Percentiles rank a stretch among this genome's conserved stretches.
These are phyloP conservation scores for Fusarium chaquense DNA, from an alignment of 2,329 filamentous ascomycete species.

Conservation along the genomic window DNA sequence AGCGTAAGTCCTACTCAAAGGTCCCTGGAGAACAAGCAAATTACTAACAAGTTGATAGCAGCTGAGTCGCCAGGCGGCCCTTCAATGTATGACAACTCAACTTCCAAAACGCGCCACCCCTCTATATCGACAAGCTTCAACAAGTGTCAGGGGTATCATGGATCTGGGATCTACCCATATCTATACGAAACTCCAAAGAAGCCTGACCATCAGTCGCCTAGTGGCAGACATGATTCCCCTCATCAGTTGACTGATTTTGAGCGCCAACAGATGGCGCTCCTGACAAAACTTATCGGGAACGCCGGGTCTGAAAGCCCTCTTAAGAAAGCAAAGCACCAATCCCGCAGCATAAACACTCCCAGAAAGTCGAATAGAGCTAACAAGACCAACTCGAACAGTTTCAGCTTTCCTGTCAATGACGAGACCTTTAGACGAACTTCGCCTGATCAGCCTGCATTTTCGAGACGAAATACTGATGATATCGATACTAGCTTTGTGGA, in stretches of 20 bases:
- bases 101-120: conserved; percentile 37
- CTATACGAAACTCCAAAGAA: conserved; percentile 16
- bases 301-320: conserved; percentile 29
- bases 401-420: conserved; percentile 61
- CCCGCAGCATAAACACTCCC: conserved; percentile 2
- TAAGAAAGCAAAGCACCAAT: conserved; percentile 27
- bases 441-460: conserved; percentile 57
- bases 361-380: conserved; percentile 49
- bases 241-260: conserved; percentile 55
- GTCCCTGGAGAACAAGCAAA: too few relatives aligned
- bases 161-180: conserved; percentile 22
- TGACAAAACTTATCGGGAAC: conserved; percentile 55
- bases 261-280: conserved; percentile 54
- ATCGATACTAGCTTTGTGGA: conserved; percentile 72
- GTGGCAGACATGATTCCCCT: conserved; percentile 48
- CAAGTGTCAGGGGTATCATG: conserved; percentile 22
- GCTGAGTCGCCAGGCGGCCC: conserved; percentile 48
- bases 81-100: conserved; percentile 61
- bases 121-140: conserved; percentile 24
- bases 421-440: conserved; percentile 55
- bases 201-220: conserved; percentile 44
- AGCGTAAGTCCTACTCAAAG: conserved; percentile 24
- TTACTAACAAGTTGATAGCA: conserved; percentile 22
- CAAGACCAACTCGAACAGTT: conserved; percentile 58
- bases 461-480: conserved; percentile 66